phyloP scores from a whole-genome alignment of 2,329 filamentous ascomycete genomes.

The Hymenoscyphus fructigenus region DNA sequence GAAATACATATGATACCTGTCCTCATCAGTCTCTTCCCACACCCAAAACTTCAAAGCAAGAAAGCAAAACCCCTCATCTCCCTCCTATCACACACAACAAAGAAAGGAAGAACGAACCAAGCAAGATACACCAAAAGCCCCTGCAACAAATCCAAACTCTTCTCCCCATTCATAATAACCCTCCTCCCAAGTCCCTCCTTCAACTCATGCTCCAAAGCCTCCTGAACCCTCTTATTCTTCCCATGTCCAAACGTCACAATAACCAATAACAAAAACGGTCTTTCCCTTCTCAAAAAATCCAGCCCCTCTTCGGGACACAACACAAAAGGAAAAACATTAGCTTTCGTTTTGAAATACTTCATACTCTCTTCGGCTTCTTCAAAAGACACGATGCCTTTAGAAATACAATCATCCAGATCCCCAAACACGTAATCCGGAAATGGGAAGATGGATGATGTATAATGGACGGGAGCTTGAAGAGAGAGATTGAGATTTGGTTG shows the following conservation, averaged over 20 bases:
- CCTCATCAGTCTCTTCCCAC: background rate
- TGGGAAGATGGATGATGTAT: constrained; percentile 45
- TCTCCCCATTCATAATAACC: constrained; percentile 56
- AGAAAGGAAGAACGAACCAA: constrained; percentile 44
- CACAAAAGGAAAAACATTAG: constrained; percentile 28
- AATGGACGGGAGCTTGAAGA: constrained; percentile 28
- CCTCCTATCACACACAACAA: background rate
- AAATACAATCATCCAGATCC: constrained; percentile 31
- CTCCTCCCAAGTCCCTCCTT: constrained; percentile 56
- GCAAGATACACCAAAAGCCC: constrained; percentile 57
- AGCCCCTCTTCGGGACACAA: constrained; percentile 40
- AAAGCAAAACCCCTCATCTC: background rate
- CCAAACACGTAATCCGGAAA: constrained; percentile 49
- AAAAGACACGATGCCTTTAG: constrained; percentile 17
- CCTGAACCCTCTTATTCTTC: constrained; percentile 50
- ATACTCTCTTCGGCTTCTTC: constrained; percentile 24
- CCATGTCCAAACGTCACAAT: constrained; percentile 52
- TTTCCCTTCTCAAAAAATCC: constrained; percentile 43
- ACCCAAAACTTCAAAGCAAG: background rate
- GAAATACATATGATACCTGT: constrained; percentile 36
- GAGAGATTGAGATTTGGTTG: background rate
- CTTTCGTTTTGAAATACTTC: constrained; percentile 15
- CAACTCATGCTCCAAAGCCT: constrained; percentile 57
- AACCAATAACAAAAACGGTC: constrained; percentile 55
- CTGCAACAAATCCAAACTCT: constrained; percentile 55